Conservation (phyloP, 768 basidiomycete species). For the Neoboletus brunneissimus region DNA sequence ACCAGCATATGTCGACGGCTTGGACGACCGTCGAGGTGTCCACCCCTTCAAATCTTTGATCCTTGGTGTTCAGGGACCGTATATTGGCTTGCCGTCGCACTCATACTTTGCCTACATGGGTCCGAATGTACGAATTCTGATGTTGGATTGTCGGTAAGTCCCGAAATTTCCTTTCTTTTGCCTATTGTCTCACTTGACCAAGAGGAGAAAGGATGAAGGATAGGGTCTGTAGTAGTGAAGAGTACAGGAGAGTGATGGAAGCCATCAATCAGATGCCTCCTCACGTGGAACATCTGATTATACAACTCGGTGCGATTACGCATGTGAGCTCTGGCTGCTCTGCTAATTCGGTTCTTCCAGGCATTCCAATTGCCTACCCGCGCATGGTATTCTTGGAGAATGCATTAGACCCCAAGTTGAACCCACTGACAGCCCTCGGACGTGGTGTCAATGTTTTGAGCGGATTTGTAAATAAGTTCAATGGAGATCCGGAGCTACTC, state of each 20-base stretch:
- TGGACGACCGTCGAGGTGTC: slow-evolving; percentile 53
- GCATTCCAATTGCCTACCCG: slow-evolving; percentile 87
- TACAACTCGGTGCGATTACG: slow-evolving; percentile 64
- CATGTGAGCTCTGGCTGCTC: not conserved
- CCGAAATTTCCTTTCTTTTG: not conserved
- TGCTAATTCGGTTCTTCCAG: slow-evolving; percentile 30
- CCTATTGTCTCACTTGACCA: slow-evolving; percentile 7
- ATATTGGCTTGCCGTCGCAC: slow-evolving; percentile 76
- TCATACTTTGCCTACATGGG: slow-evolving; percentile 80
- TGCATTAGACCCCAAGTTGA: slow-evolving; percentile 76
- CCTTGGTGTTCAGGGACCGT: slow-evolving; percentile 74
- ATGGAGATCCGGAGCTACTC: slow-evolving; percentile 87
- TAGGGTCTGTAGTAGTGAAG: slow-evolving; percentile 69
- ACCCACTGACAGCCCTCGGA: slow-evolving; percentile 78
- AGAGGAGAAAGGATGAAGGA: slow-evolving; percentile 84
- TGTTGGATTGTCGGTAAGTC: slow-evolving; percentile 78
- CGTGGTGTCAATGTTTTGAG: slow-evolving; percentile 64
- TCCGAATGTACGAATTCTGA: slow-evolving; percentile 67
- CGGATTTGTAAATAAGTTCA: slow-evolving; percentile 88
- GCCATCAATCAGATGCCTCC: slow-evolving; percentile 58
- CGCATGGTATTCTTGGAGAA: slow-evolving; percentile 87
- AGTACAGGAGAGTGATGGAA: slow-evolving; percentile 74
- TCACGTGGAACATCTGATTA: slow-evolving; percentile 74
- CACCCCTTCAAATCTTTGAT: slow-evolving; percentile 73
- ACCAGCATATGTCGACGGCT: slow-evolving; percentile 57